Conservation (phyloP, 345 rosid species). For the Rhodamnia rubescens region DNA sequence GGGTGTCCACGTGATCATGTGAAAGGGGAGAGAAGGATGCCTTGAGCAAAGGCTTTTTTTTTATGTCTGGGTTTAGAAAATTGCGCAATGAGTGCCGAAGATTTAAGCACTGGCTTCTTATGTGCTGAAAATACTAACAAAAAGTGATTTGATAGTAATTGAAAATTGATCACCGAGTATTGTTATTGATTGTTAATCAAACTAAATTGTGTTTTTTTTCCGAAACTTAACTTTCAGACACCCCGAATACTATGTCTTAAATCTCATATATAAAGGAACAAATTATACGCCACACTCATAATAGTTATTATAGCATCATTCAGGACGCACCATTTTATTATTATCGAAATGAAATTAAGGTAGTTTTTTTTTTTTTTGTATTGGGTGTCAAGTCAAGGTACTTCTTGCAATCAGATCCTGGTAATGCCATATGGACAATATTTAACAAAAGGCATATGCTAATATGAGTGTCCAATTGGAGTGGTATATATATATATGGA, state of each 20-base stretch:
- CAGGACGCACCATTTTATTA: background rate
- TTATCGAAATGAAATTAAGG: background rate
- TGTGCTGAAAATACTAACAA: background rate
- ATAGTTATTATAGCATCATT: background rate
- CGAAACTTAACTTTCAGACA: background rate
- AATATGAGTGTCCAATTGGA: background rate
- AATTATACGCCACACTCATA: background rate
- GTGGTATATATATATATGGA: background rate
- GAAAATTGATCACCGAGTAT: background rate
- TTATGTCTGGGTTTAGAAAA: background rate
- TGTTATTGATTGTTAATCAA: background rate
- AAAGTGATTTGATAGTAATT: background rate
- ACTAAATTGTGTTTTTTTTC: background rate
- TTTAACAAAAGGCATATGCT: background rate
- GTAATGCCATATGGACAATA: background rate
- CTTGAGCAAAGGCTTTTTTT: background rate
- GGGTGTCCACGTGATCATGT: background rate
- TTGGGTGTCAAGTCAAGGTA: background rate
- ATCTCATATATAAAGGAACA: background rate
- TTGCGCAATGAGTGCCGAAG: background rate
- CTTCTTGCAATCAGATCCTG: background rate
- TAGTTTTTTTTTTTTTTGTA: background rate
- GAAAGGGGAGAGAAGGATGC: background rate
- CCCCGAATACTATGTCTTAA: background rate
- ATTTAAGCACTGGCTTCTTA: background rate